Base-by-base conservation (phyloP, 2,329 filamentous ascomycete genomes). In the Ophiostoma pallidulum region DNA sequence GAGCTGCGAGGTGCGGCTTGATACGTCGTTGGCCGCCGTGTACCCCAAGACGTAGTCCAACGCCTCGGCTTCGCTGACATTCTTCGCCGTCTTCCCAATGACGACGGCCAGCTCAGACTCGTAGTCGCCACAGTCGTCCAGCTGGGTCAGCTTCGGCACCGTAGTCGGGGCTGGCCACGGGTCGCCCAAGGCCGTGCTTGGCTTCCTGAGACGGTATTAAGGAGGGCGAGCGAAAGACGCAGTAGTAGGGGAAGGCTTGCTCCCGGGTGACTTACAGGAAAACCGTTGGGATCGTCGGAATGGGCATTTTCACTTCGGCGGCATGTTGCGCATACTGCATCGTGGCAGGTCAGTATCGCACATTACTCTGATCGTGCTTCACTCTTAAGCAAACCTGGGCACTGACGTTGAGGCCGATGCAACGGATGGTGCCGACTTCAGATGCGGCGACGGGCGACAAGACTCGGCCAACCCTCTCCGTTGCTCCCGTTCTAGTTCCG, bases 31-130 rank as follows among this genome's bases (percentile, higher is more conserved):
- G 43, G 36, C 41, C 3, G 46, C 48, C 16, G 53, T 57, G 59
- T 84, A 84, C 24, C 80, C 79, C 2, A 83, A 71, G 4, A 84
- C 69, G 55, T 82, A 79, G 53, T 73, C 68, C 43, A 77, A 58
- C 5, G 77, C 77, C 24, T 80, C 70, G 0, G 65, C 67, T 54
- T 78, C 75, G 39, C 68, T 64, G 9, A 80, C 74, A 53, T 81
- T 76, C 54, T 74, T 73, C 22, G 66, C 65, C 12, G 64, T 59
- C 53, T 65, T 67, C 28, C 73, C 73, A 37, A 81, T 71, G 12
- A 80, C 66, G 26, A 79, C 69, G 12, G 70, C 75, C 43, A 81
- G 66, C 61, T 80, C 77, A 3, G 73, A 72, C 59, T 80, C 75
- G 58, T 77, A 78, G 61, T 80, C 78, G 38, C 72, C 74, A 19